Percentiles rank a stretch among this genome's conserved stretches.
These are phyloP conservation scores for Globisporangium spiculum DNA, from an alignment of 352 stramenopile genomes.

Conservation along the genomic window DNA sequence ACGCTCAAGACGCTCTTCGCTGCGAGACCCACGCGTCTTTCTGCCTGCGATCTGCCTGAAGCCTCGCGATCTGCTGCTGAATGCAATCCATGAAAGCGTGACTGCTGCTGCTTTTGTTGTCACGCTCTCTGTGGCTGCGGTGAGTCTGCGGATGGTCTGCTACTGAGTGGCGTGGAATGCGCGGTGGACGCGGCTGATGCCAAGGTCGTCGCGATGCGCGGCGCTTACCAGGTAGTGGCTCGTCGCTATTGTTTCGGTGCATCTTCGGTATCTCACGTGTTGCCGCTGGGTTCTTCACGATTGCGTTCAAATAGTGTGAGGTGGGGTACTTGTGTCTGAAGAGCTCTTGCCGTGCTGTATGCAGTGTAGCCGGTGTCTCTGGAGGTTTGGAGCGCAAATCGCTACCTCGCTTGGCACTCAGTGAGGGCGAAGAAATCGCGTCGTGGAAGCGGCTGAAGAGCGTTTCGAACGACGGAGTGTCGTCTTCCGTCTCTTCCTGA, in stretches of 20 bases:
- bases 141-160: too few species aligned
- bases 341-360: not conserved
- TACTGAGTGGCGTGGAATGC: too few species aligned
- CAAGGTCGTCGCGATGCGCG: too few species aligned
- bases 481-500: not conserved
- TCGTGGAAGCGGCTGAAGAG: not conserved
- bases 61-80: conserved; percentile 25
- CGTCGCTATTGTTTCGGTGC: too few species aligned
- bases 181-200: too few species aligned
- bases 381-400: not conserved
- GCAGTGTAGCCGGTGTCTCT: not conserved
- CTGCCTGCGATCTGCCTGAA: conserved; percentile 36
- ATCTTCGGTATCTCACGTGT: too few species aligned
- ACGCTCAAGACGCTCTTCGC: too few species aligned
- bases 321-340: too few species aligned
- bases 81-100: not conserved
- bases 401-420: too few species aligned
- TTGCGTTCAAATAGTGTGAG: too few species aligned
- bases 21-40: conserved; percentile 17
- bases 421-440: not conserved
- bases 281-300: too few species aligned
- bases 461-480: not conserved
- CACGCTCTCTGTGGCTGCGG: not conserved
- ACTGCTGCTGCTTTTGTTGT: not conserved
- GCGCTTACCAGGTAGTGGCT: too few species aligned